Evolutionary conservation across 345 rosid species (phyloP), one percentile per base, ranked within the genome.

Genomic region (Toxicodendron radicans): DNA sequence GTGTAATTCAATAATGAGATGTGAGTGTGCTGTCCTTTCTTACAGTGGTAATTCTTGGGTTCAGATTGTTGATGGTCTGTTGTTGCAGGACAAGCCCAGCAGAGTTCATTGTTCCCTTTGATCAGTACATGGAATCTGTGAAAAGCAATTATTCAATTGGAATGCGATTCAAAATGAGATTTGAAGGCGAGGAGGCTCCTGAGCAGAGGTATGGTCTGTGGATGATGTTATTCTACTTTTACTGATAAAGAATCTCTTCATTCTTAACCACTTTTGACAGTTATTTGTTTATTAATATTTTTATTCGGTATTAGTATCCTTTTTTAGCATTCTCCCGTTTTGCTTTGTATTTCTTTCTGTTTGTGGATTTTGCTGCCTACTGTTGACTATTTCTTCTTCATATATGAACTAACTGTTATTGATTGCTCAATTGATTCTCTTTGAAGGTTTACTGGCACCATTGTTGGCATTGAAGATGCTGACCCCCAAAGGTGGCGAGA

Each of bases 91-190:
- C 90, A 23, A 91, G 97, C 79, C 97, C 97, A 10, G 79, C 97
- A 8, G 97, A 92, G 87, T 92, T 92, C 69, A 92, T 92, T 66
- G 88, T 92, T 78, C 97, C 97, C 14, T 85, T 83, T 75, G 90
- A 92, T 69, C 93, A 83, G 77, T 92, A 88, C 68, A 83, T 74
- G 89, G 97, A 92, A 57, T 88, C 91, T 35, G 78, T 88, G 20
- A 91, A 91, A 83, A 85, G 75, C 70, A 91, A 84, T 70, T 91
- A 88, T 78, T 73, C 90, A 0, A 85, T 88, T 64, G 97, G 97
- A n/a, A 87, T 91, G 98, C 83, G 98, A 74, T 93, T 91, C 72
- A 91, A 91, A 83, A 93, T 93, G 98, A 87, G 87, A 72, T 93
- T 93, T 70, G 98, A 91, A 84, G 98, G 95, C 0, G 98, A 93